Percentiles rank a stretch among this genome's conserved stretches.
These are phyloP conservation scores for Cajanus cajan DNA, from an alignment of 306 rosid species.

Conservation along the genomic window DNA sequence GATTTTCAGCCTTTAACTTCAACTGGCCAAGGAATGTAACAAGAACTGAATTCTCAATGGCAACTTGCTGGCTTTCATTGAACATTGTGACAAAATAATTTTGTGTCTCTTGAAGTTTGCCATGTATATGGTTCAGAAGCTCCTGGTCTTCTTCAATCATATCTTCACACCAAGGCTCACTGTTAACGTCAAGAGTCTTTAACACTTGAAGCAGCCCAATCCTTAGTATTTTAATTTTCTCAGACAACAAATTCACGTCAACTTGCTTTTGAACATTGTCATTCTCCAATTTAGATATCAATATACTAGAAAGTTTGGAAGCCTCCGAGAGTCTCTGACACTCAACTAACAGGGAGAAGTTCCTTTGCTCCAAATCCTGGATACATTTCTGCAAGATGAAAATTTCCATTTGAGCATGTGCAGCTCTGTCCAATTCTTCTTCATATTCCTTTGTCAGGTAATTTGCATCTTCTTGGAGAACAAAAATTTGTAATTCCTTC, in stretches of 20 bases:
- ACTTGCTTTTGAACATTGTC: conserved; percentile 47
- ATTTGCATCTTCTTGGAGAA: conserved; percentile 57
- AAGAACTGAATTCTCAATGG: conserved; percentile 71
- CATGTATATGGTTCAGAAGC: conserved; percentile 48
- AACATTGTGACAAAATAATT: conserved; percentile 35
- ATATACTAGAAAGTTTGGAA: conserved; percentile 49
- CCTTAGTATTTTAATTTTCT: conserved; percentile 51
- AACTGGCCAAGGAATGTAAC: conserved; percentile 60
- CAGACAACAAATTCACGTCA: conserved; percentile 46
- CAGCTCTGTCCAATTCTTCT: conserved; percentile 59
- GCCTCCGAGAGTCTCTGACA: conserved; percentile 63
- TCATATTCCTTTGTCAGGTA: conserved; percentile 64
- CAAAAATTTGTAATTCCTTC: conserved; percentile 55
- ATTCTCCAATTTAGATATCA: conserved; percentile 62
- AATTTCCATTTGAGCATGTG: conserved; percentile 55
- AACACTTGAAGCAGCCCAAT: conserved; percentile 60
- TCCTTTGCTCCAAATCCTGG: conserved; percentile 56
- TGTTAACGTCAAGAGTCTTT: conserved; percentile 44
- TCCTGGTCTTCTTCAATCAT: conserved; percentile 44
- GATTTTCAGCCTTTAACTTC: conserved; percentile 43
- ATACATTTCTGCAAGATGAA: conserved; percentile 68
- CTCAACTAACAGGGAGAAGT: conserved; percentile 51
- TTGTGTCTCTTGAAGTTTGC: conserved; percentile 51
- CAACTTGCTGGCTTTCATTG: conserved; percentile 53
- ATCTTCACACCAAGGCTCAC: conserved; percentile 28